These are phyloP conservation scores for Populus ilicifolia DNA, from an alignment of 345 rosid species.

Conservation along the genomic window DNA sequence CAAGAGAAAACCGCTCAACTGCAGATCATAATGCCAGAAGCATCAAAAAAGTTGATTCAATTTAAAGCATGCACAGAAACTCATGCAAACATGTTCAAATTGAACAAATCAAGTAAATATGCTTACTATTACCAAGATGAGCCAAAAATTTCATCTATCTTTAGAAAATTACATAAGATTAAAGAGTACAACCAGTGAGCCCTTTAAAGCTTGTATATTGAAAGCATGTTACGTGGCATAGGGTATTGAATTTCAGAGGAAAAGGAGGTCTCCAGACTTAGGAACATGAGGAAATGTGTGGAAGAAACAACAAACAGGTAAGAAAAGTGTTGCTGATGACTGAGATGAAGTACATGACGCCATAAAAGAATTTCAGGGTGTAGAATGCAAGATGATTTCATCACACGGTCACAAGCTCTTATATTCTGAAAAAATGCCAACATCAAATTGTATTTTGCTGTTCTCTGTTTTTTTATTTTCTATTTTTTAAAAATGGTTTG, in stretches of 20 bases:
- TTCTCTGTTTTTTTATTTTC: too few species aligned
- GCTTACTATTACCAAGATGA: neutral
- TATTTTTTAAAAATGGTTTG: too few species aligned
- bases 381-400: neutral
- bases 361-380: neutral
- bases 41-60: slow-evolving; percentile 5
- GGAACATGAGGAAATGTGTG: neutral
- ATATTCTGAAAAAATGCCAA: too few species aligned
- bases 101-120: neutral
- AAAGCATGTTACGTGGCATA: neutral
- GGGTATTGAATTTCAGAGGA: neutral
- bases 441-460: too few species aligned
- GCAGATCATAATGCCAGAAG: slow-evolving; percentile 30
- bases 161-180: neutral
- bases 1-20: slow-evolving; percentile 84
- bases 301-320: neutral
- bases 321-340: neutral
- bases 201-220: neutral
- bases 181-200: neutral
- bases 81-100: neutral
- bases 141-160: neutral
- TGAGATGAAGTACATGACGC: neutral
- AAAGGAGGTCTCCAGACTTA: neutral
- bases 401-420: too few species aligned
- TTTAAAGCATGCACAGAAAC: neutral